Percentiles rank a stretch among this genome's conserved stretches.
These are phyloP conservation scores for Blastobotrys illinoisensis DNA, from an alignment of 1,139 yeast species.

Conservation along the genomic window DNA sequence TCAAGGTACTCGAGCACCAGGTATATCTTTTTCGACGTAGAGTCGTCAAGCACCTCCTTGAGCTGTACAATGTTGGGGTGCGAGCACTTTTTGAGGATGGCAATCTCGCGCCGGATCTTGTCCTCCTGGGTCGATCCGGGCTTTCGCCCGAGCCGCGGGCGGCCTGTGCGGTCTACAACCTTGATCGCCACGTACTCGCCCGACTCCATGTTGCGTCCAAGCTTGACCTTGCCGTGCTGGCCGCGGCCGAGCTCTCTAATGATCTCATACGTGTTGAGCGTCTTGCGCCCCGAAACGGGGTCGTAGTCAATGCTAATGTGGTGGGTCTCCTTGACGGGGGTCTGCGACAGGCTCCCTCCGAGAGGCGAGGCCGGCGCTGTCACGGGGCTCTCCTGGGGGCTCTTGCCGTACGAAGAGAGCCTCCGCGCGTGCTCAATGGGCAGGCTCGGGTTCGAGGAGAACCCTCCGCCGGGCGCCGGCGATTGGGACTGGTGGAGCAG, in stretches of 20 bases:
- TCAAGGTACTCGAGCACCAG: conserved; percentile 87
- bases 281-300: conserved; percentile 78
- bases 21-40: conserved; percentile 76
- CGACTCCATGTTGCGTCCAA: conserved; percentile 69
- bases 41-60: conserved; percentile 86
- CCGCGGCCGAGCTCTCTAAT: conserved; percentile 87
- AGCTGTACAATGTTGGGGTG: conserved; percentile 88
- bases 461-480: neutral
- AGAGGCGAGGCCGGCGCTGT: neutral
- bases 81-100: conserved; percentile 89
- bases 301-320: conserved; percentile 80
- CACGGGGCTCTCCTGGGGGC: neutral
- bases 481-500: neutral
- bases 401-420: neutral
- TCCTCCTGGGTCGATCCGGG: conserved; percentile 49
- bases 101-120: conserved; percentile 84
- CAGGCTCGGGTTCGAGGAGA: neutral
- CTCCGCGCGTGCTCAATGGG: neutral
- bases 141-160: conserved; percentile 49
- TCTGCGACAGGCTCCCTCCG: neutral
- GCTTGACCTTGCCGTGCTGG: conserved; percentile 94
- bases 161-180: conserved; percentile 73
- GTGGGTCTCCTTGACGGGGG: conserved; percentile 73
- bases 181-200: conserved; percentile 85
- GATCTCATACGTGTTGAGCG: conserved; percentile 86